Percentiles rank a stretch among this genome's conserved stretches.
Conservation (phyloP, 2,329 filamentous ascomycete species). For the Cercospora sp. region DNA sequence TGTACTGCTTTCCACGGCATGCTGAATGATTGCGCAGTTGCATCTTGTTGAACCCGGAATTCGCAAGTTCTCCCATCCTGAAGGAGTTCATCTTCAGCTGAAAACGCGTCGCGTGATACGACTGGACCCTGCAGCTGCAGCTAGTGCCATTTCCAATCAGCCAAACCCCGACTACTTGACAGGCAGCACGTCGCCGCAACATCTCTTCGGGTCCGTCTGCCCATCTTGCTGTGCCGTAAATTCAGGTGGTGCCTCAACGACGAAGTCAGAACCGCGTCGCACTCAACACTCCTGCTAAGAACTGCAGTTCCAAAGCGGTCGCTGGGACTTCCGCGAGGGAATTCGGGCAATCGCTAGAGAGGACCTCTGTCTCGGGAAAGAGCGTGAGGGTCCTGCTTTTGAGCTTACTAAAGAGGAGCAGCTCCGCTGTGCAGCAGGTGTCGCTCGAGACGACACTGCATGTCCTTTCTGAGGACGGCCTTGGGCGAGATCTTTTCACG, state of each 20-base stretch:
- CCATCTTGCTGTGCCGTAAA: background rate
- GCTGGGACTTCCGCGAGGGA: background rate
- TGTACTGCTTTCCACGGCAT: background rate
- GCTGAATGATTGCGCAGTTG: conserved; percentile 59
- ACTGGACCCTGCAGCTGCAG: background rate
- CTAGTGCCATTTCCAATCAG: background rate
- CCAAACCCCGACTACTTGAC: background rate
- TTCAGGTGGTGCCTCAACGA: background rate
- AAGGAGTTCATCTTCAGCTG: conserved; percentile 78
- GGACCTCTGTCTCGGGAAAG: background rate
- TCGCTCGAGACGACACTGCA: background rate
- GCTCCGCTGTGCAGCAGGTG: background rate
- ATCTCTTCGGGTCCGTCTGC: background rate
- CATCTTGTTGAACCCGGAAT: conserved; percentile 88
- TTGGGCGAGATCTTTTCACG: background rate
- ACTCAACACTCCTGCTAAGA: background rate
- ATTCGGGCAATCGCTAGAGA: background rate
- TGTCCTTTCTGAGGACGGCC: background rate
- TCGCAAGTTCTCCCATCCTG: conserved; percentile 83
- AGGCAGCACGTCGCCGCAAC: background rate
- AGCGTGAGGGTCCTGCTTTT: background rate
- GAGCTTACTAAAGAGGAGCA: background rate
- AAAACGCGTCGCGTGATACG: background rate
- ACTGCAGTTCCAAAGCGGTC: background rate
- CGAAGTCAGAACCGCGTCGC: background rate